A percentile compares a stretch with the other conserved stretches of the same genome.
These are phyloP conservation scores for Orobanche coerulescens DNA, from an alignment of 257 asterid species.

Conservation along the genomic window DNA sequence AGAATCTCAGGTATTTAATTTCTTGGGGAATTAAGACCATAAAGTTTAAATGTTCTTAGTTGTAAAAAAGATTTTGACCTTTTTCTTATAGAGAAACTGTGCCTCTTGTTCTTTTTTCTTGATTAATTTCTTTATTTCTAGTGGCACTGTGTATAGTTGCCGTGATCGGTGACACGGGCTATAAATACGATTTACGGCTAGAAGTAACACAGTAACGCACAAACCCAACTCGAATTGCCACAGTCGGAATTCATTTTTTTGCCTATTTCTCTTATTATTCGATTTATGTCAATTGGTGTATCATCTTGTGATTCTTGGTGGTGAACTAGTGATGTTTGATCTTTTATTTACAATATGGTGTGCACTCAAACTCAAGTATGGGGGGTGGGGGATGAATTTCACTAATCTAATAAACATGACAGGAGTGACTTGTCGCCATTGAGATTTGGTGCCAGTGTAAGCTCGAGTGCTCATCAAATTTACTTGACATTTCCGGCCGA, in stretches of 20 bases:
- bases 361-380: too few species aligned
- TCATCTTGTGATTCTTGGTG: not conserved
- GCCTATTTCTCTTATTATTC: too few species aligned
- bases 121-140: not conserved
- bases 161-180: too few species aligned
- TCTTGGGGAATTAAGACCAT: not conserved
- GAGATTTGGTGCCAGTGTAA: slow-evolving; percentile 42
- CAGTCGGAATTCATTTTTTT: too few species aligned
- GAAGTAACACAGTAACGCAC: too few species aligned
- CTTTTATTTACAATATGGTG: not conserved
- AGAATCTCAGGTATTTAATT: not conserved
- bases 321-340: not conserved
- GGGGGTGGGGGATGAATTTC: too few species aligned
- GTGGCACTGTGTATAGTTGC: too few species aligned
- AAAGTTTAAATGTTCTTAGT: not conserved
- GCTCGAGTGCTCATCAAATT: slow-evolving; percentile 61
- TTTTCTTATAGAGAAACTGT: not conserved
- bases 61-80: slow-evolving; percentile 20
- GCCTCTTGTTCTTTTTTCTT: too few species aligned
- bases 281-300: not conserved
- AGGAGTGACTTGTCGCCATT: slow-evolving; percentile 46
- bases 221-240: too few species aligned
- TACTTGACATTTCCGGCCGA: slow-evolving; percentile 92
- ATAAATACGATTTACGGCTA: too few species aligned
- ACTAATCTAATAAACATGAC: slow-evolving; percentile 30